A percentile compares a stretch with the other conserved stretches of the same genome.
Conservation (phyloP, 2,329 filamentous ascomycete species). For the Magnaporthales sp. region DNA sequence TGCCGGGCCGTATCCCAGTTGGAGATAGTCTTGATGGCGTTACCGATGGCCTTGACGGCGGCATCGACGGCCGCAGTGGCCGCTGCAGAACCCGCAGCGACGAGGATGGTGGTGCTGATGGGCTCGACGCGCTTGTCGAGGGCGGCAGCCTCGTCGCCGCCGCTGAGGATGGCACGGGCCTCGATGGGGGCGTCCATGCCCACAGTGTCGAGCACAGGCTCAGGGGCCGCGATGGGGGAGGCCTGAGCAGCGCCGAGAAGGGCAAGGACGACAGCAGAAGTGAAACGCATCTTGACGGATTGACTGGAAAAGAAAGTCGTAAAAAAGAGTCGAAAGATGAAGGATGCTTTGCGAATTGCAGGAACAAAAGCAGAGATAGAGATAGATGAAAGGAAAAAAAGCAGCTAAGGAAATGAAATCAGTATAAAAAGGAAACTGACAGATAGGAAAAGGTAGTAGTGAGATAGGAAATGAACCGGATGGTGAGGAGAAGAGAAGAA, state of each 20-base stretch:
- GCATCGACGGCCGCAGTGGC: background rate
- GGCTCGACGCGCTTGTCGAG: background rate
- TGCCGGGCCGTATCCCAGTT: conserved; percentile 1
- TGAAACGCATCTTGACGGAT: background rate
- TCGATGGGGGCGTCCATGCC: background rate
- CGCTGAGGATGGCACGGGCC: background rate
- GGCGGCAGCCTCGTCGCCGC: background rate
- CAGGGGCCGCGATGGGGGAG: background rate
- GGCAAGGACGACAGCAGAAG: background rate
- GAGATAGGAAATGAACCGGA: background rate
- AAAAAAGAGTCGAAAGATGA: background rate
- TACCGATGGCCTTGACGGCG: background rate
- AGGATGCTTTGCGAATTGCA: background rate
- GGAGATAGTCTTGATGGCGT: background rate
- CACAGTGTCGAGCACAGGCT: background rate
- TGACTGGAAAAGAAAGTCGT: background rate
- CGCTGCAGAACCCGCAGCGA: background rate
- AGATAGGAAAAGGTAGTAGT: background rate
- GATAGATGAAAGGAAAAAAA: background rate
- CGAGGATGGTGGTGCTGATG: background rate
- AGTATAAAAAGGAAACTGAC: background rate
- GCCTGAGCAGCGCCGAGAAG: background rate
- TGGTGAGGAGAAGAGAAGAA: conserved; percentile 1
- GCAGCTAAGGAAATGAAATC: background rate
- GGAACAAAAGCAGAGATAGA: background rate